Conservation (phyloP, 176 grass and related monocot genomes). For the Oryza longistaminata region DNA sequence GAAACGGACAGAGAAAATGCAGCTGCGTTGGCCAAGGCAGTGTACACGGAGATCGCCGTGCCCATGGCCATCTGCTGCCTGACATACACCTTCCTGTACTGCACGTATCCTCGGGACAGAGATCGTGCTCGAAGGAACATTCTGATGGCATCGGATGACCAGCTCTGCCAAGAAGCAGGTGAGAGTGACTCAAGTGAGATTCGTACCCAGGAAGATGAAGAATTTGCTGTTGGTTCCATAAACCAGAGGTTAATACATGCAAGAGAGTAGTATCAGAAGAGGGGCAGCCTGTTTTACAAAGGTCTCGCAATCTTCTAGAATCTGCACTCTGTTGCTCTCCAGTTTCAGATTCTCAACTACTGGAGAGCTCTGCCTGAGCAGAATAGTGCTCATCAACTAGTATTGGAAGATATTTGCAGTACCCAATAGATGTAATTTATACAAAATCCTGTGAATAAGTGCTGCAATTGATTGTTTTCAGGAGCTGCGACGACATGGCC, state of each 20-base stretch:
- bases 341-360: neutral
- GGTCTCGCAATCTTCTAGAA: neutral
- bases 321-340: too few species aligned
- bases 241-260: slow-evolving; percentile 45
- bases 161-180: neutral
- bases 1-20: slow-evolving; percentile 56
- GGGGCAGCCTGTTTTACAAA: neutral
- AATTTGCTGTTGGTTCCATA: slow-evolving; percentile 20
- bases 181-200: neutral
- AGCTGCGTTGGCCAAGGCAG: slow-evolving; percentile 47
- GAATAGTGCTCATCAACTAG: neutral
- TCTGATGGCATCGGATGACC: slow-evolving; percentile 39
- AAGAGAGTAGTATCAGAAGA: neutral
- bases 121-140: slow-evolving; percentile 35
- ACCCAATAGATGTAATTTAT: neutral
- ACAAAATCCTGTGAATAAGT: neutral
- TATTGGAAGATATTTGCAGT: neutral
- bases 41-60: slow-evolving; percentile 61
- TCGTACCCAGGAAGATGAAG: slow-evolving; percentile 19
- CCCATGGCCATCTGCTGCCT: slow-evolving; percentile 63
- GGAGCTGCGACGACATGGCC: neutral
- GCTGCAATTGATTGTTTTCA: neutral
- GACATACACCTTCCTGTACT: slow-evolving; percentile 61
- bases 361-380: neutral
- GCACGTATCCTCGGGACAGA: slow-evolving; percentile 60